A percentile compares a stretch with the other conserved stretches of the same genome.
These are phyloP conservation scores for Cupressus sempervirens DNA, from an alignment of 75 land plant genomes.

Conservation along the genomic window DNA sequence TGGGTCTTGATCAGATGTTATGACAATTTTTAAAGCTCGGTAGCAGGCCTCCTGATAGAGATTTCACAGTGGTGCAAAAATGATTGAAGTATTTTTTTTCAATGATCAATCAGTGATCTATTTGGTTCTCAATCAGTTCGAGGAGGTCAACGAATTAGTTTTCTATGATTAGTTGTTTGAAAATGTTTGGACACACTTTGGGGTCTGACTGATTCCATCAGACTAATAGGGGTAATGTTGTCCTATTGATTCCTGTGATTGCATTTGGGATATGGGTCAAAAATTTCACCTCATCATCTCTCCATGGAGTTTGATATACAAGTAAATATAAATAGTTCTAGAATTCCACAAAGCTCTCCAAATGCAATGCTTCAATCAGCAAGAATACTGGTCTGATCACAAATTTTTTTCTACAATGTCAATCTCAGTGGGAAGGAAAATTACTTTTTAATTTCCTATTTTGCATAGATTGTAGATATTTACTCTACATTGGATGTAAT, in stretches of 20 bases:
- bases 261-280: constrained; percentile 66
- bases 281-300: constrained; percentile 35
- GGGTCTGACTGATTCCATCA: too few species aligned
- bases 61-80: too few species aligned
- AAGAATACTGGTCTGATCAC: constrained; percentile 38
- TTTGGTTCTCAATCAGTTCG: too few species aligned
- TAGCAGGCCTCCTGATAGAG: too few species aligned
- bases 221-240: too few species aligned
- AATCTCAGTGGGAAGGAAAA: constrained; percentile 16
- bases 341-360: constrained; percentile 44
- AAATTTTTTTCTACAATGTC: constrained; percentile 29
- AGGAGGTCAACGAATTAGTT: too few species aligned
- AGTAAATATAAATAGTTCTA: constrained; percentile 22
- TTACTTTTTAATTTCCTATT: constrained; percentile 53
- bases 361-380: constrained; percentile 49
- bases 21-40: too few species aligned
- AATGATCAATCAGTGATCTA: too few species aligned
- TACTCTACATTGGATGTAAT: constrained; percentile 36
- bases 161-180: too few species aligned
- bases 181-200: too few species aligned
- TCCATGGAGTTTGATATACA: constrained; percentile 30
- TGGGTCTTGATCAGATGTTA: too few species aligned
- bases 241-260: constrained; percentile 54
- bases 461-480: constrained; percentile 45
- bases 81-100: too few species aligned